phyloP scores from a whole-genome alignment of 129 eudicot genomes.

The carrot (Daucus carota) region DNA sequence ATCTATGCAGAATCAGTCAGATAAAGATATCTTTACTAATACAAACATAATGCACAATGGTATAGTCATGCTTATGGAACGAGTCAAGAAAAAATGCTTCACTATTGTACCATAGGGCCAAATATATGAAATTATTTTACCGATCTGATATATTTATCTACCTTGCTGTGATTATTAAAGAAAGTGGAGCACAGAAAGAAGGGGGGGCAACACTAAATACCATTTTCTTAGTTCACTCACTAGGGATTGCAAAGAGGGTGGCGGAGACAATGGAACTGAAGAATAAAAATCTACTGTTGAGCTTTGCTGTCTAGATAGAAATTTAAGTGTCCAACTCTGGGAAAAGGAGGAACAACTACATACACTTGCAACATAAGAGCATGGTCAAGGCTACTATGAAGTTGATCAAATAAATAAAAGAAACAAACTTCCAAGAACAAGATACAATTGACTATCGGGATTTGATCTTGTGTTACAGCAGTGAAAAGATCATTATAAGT shows the following conservation, averaged over 20 bases:
- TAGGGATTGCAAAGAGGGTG: background rate
- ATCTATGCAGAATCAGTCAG: background rate
- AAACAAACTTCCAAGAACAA: background rate
- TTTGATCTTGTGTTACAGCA: slow-evolving; percentile 1
- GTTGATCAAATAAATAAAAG: background rate
- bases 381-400: background rate
- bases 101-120: background rate
- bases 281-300: background rate
- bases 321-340: background rate
- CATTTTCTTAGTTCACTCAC: background rate
- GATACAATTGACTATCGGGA: background rate
- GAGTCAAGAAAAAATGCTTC: background rate
- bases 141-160: background rate
- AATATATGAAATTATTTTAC: background rate
- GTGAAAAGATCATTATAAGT: slow-evolving; percentile 4
- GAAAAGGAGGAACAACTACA: background rate
- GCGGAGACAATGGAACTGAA: background rate
- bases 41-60: background rate
- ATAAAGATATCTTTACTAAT: background rate
- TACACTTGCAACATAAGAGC: background rate
- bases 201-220: background rate
- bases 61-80: background rate
- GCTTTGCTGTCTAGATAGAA: background rate
- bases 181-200: background rate
- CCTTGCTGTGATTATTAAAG: background rate